A percentile compares a stretch with the other conserved stretches of the same genome.
phyloP scores from a whole-genome alignment of 768 basidiomycete species.

The Coprinopsis cinerea region DNA sequence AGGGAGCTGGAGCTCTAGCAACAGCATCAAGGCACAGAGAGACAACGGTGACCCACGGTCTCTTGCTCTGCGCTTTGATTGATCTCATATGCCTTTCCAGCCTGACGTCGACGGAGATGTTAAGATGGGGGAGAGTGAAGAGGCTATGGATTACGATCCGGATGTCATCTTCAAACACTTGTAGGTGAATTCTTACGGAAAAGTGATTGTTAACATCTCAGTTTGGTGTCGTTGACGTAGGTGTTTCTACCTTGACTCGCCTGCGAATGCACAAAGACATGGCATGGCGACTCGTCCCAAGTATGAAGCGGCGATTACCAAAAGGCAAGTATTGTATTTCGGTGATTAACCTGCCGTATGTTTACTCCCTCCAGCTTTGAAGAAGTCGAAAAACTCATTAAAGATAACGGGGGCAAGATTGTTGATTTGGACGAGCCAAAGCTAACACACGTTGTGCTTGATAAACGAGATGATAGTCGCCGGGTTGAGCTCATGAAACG shows the following conservation, averaged over 20 bases:
- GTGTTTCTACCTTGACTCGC: constrained; percentile 85
- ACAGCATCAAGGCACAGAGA: constrained; percentile 10
- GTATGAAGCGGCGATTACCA: constrained; percentile 44
- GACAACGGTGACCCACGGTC: constrained; percentile 6
- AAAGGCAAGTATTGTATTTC: constrained; percentile 33
- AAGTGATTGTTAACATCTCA: neutral
- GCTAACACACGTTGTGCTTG: constrained; percentile 81
- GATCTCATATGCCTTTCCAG: neutral
- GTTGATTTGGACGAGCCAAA: constrained; percentile 67
- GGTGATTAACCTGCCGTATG: neutral
- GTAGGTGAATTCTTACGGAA: constrained; percentile 34
- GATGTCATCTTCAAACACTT: constrained; percentile 78
- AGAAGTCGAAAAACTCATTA: constrained; percentile 46
- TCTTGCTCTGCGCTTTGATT: constrained; percentile 2
- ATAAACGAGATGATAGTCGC: constrained; percentile 75
- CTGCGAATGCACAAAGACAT: constrained; percentile 62
- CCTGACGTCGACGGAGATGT: constrained; percentile 26
- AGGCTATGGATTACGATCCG: constrained; percentile 73
- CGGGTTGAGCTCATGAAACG: constrained; percentile 63
- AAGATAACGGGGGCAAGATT: constrained; percentile 66
- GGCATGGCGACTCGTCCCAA: constrained; percentile 54
- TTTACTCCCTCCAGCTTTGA: constrained; percentile 41
- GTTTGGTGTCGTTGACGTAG: constrained; percentile 35
- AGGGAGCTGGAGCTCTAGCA: constrained; percentile 3
- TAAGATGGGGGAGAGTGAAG: constrained; percentile 67